Evolutionary conservation across 352 stramenopile species (phyloP).

Genomic region (Aphanomyces astaci): DNA sequence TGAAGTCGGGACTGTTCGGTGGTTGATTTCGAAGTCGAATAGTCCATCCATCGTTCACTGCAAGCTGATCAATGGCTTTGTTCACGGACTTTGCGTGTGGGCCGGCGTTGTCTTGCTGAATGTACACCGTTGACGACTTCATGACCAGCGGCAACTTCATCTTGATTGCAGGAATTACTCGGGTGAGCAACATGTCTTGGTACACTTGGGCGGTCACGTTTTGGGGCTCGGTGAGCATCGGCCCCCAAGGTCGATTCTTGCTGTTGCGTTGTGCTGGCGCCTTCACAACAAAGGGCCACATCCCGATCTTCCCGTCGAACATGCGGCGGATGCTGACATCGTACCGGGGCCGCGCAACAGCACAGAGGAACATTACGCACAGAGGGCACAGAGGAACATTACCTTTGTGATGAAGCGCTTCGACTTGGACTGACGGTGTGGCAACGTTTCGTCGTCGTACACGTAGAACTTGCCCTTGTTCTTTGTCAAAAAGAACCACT

Average conservation of each 20-base stretch:
- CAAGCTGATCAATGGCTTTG: background rate
- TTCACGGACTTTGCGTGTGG: background rate
- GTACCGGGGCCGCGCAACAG: slow-evolving; percentile 36
- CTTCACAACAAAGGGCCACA: slow-evolving; percentile 29
- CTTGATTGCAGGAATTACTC: background rate
- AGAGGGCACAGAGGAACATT: slow-evolving; percentile 44
- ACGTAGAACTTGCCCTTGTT: background rate
- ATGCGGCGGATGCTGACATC: slow-evolving; percentile 28
- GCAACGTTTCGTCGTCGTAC: slow-evolving; percentile 8
- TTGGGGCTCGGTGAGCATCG: background rate
- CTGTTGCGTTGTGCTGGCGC: slow-evolving; percentile 20
- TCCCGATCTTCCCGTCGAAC: slow-evolving; percentile 43
- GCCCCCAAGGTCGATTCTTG: slow-evolving; percentile 24
- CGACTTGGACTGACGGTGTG: slow-evolving; percentile 5
- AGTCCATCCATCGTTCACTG: background rate
- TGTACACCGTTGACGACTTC: background rate
- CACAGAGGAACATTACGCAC: too few species aligned
- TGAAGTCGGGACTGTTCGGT: background rate
- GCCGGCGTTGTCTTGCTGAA: background rate
- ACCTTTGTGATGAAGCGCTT: slow-evolving; percentile 28
- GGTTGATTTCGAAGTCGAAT: background rate
- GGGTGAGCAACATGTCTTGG: background rate
- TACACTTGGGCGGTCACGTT: background rate
- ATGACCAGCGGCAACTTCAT: background rate
- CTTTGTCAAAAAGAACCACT: slow-evolving; percentile 3